Evolutionary conservation across 2,329 filamentous ascomycete species (phyloP).

Genomic region (Arthrinium phaeospermum): DNA sequence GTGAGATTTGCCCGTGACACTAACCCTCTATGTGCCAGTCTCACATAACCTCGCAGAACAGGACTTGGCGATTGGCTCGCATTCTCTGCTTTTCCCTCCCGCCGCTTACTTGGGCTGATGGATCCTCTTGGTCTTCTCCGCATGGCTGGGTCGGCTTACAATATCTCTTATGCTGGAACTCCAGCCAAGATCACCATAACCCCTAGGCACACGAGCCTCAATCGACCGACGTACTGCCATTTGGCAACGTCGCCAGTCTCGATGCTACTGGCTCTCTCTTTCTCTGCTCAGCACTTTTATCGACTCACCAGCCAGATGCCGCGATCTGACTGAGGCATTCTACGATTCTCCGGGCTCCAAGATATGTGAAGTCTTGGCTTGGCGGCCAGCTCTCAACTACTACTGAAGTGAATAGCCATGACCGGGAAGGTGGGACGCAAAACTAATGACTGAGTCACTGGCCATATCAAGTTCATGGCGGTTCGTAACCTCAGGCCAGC

Average conservation of each 20-base stretch:
- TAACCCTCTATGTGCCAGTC: neutral
- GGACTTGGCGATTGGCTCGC: neutral
- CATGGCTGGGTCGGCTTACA: constrained; percentile 1
- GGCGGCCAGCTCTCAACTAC: neutral
- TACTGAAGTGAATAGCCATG: neutral
- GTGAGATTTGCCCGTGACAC: constrained; percentile 5
- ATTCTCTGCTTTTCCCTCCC: neutral
- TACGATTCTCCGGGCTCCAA: neutral
- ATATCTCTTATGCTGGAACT: neutral
- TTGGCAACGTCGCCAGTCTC: neutral
- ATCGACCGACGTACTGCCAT: neutral
- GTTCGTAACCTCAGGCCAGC: neutral
- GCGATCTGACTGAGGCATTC: neutral
- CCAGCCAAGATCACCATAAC: neutral
- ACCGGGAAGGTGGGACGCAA: neutral
- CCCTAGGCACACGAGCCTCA: neutral
- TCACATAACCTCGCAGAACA: neutral
- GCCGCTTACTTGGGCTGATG: neutral
- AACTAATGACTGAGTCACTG: neutral
- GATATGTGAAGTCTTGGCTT: neutral
- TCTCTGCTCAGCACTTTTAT: neutral
- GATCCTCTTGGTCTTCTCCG: neutral
- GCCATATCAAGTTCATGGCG: neutral
- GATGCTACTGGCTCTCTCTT: neutral
- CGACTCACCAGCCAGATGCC: neutral